Percentiles rank a stretch among this genome's conserved stretches.
Evolutionary conservation across 2,329 filamentous ascomycete species (phyloP).

Genomic region (Leptographium flavum): DNA sequence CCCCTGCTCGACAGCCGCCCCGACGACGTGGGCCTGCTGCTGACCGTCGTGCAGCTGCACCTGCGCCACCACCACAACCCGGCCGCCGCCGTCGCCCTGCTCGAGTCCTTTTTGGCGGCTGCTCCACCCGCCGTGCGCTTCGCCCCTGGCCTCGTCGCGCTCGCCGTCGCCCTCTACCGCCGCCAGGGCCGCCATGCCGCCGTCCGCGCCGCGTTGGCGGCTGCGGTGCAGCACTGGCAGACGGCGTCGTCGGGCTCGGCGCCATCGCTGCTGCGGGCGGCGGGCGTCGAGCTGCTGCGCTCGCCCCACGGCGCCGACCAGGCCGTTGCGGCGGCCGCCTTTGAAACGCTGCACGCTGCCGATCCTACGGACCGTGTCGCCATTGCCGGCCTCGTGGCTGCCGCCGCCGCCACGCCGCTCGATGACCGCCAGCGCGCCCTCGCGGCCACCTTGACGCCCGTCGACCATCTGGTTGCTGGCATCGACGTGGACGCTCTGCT

Average conservation of each 20-base stretch:
- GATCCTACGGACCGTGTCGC: constrained; percentile 55
- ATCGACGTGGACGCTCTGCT: constrained; percentile 51
- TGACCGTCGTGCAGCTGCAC: constrained; percentile 74
- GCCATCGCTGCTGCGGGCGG: constrained; percentile 61
- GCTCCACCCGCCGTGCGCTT: constrained; percentile 48
- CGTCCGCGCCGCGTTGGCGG: constrained; percentile 59
- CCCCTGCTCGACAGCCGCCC: constrained; percentile 59
- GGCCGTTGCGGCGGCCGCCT: constrained; percentile 60
- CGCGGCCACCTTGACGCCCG: constrained; percentile 12
- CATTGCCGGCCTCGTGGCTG: constrained; percentile 70
- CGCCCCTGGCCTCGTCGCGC: constrained; percentile 70
- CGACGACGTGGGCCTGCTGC: constrained; percentile 62
- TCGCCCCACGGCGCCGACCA: constrained; percentile 58
- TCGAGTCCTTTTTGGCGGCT: constrained; percentile 61
- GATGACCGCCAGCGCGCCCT: constrained; percentile 14
- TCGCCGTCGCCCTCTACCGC: constrained; percentile 67
- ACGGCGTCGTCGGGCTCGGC: constrained; percentile 15
- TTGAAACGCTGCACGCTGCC: constrained; percentile 53
- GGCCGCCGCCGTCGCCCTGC: constrained; percentile 56
- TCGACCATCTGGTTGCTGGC: constrained; percentile 44
- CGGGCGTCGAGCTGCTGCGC: constrained; percentile 68
- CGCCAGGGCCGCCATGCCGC: constrained; percentile 58
- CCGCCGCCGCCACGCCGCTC: constrained; percentile 23
- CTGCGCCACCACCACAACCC: constrained; percentile 59
- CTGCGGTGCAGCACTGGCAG: constrained; percentile 72